Conservation (phyloP, 2,329 filamentous ascomycete genomes). For the Thielaviopsis ethacetica region DNA sequence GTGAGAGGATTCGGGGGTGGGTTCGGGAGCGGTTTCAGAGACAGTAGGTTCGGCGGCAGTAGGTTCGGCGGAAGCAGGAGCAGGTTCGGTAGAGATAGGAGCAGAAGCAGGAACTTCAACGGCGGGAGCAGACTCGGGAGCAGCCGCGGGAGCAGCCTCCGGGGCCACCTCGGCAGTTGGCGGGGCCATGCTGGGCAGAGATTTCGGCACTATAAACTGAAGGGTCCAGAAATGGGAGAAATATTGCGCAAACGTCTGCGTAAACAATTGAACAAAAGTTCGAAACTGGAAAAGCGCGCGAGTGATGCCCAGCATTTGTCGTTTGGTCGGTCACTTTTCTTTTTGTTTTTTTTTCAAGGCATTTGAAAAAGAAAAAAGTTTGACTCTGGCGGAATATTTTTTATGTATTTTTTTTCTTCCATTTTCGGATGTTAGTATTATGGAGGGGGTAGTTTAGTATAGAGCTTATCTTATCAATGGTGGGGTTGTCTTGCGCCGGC, state of each 20-base stretch:
- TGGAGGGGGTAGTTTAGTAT: conserved; percentile 1
- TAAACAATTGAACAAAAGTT: conserved; percentile 5
- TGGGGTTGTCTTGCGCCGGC: background rate
- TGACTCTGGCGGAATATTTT: background rate
- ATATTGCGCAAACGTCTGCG: background rate
- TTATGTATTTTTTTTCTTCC: background rate
- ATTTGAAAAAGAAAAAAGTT: background rate
- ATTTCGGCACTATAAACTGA: conserved; percentile 16
- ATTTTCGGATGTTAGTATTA: background rate
- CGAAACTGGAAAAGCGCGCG: background rate
- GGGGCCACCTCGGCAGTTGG: conserved; percentile 10
- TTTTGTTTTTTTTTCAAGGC: background rate
- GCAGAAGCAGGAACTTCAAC: background rate
- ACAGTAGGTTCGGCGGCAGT: conserved; percentile 16
- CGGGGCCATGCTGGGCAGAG: conserved; percentile 17
- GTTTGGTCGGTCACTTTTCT: conserved; percentile 16
- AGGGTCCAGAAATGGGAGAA: conserved; percentile 2
- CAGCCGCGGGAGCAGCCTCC: background rate
- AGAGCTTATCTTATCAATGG: conserved; percentile 4
- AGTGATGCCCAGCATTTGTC: conserved; percentile 16
- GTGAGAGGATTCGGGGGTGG: conserved; percentile 18
- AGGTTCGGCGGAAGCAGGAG: conserved; percentile 6
- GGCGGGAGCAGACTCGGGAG: background rate
- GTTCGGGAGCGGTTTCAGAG: conserved; percentile 10
- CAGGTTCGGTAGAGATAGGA: background rate